Evolutionary conservation across 2,329 filamentous ascomycete genomes (phyloP).

Genomic region (Talaromyces piceae): DNA sequence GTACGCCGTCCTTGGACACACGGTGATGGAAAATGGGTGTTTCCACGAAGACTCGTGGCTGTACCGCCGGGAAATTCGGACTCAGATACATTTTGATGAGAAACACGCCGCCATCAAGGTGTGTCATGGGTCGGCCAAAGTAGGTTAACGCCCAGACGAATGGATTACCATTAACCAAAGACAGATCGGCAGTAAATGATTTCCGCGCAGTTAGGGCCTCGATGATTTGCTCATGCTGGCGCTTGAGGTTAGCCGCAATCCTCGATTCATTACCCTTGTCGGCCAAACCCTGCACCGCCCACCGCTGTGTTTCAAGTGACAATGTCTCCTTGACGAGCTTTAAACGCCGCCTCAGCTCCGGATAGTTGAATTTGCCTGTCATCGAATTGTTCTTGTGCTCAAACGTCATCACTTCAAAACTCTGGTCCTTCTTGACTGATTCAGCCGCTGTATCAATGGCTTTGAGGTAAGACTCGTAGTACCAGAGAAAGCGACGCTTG

Average conservation of each 20-base stretch:
- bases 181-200: slow-evolving; percentile 64
- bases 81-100: slow-evolving; percentile 72
- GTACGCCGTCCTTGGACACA: slow-evolving; percentile 68
- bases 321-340: slow-evolving; percentile 61
- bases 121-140: slow-evolving; percentile 86
- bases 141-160: slow-evolving; percentile 86
- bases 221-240: slow-evolving; percentile 76
- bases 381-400: slow-evolving; percentile 71
- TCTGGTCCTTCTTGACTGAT: slow-evolving; percentile 55
- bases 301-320: slow-evolving; percentile 62
- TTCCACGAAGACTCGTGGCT: slow-evolving; percentile 74
- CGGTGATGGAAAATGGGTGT: slow-evolving; percentile 82
- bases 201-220: slow-evolving; percentile 66
- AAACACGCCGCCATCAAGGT: slow-evolving; percentile 86
- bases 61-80: slow-evolving; percentile 76
- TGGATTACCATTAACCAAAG: slow-evolving; percentile 71
- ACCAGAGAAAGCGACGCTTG: slow-evolving; percentile 92
- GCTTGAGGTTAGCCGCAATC: slow-evolving; percentile 71
- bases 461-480: slow-evolving; percentile 77
- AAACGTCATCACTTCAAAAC: slow-evolving; percentile 80
- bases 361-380: slow-evolving; percentile 80
- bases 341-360: slow-evolving; percentile 62
- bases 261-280: slow-evolving; percentile 60
- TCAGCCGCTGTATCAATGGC: slow-evolving; percentile 58
- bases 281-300: slow-evolving; percentile 62